Evolutionary conservation across 768 basidiomycete species (phyloP).

Genomic region (Mycena crocata): DNA sequence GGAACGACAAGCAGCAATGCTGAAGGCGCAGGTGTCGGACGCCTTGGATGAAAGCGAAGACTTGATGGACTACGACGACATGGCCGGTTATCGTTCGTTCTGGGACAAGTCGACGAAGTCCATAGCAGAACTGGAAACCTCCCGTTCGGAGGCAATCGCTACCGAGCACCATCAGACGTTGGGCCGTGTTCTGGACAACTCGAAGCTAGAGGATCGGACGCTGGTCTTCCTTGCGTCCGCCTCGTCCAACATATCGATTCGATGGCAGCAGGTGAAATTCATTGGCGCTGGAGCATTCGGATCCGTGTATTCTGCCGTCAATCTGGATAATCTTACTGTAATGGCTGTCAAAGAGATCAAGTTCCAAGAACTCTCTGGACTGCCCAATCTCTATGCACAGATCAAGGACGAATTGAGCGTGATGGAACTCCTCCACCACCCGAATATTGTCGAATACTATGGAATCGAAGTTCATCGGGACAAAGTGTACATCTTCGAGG

Average conservation of each 20-base stretch:
- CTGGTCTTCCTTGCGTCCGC: constrained; percentile 95
- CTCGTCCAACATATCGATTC: constrained; percentile 93
- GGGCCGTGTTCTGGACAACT: constrained; percentile 94
- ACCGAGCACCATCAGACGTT: constrained; percentile 75
- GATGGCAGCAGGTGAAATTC: constrained; percentile 98
- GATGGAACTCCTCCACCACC: constrained; percentile 98
- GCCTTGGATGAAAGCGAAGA: constrained; percentile 63
- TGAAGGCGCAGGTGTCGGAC: constrained; percentile 64
- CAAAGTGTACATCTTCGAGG: constrained; percentile 99
- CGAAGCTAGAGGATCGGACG: constrained; percentile 93
- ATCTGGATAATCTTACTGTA: constrained; percentile 92
- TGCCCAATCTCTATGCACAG: constrained; percentile 89
- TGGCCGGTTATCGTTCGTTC: constrained; percentile 72
- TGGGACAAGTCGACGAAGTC: constrained; percentile 79
- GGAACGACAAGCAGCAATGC: constrained; percentile 78
- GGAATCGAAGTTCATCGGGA: constrained; percentile 99
- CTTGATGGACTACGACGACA: constrained; percentile 56
- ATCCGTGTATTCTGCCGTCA: constrained; percentile 98
- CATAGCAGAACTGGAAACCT: constrained; percentile 73
- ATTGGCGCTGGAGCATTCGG: constrained; percentile 99
- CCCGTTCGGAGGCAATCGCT: constrained; percentile 65
- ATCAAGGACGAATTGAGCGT: constrained; percentile 96
- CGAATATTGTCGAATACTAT: constrained; percentile 98
- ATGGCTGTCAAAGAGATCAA: constrained; percentile 99
- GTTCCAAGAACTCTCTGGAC: constrained; percentile 91